phyloP scores from a whole-genome alignment of 441 rosid genomes.

The Mallotus repandus region DNA sequence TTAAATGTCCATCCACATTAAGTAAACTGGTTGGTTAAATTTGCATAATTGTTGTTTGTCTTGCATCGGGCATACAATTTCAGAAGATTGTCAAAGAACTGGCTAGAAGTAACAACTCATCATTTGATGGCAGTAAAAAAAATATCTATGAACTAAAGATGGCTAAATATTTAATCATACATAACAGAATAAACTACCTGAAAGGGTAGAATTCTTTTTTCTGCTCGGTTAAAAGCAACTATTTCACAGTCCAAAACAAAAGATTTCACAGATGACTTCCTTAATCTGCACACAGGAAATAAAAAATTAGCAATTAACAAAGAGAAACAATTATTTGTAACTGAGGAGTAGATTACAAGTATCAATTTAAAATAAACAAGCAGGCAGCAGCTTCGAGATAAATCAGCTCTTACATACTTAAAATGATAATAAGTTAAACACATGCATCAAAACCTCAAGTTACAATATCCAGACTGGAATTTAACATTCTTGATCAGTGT shows the following conservation, averaged over 20 bases:
- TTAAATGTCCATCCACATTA: neutral
- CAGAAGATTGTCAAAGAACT: constrained; percentile 2
- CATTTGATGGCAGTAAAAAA: constrained; percentile 1
- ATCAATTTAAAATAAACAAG: constrained; percentile 7
- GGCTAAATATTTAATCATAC: neutral
- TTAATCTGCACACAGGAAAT: constrained; percentile 52
- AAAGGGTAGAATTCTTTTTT: constrained; percentile 77
- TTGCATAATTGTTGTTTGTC: neutral
- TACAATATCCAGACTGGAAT: neutral
- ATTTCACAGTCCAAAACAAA: constrained; percentile 91
- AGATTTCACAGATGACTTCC: constrained; percentile 63
- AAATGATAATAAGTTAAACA: neutral
- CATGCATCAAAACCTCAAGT: neutral
- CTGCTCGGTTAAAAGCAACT: constrained; percentile 80
- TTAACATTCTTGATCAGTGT: neutral
- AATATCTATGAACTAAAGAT: neutral
- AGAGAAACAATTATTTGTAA: constrained; percentile 6
- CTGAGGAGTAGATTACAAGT: neutral
- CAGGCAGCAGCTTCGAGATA: neutral
- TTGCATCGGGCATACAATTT: constrained; percentile 3
- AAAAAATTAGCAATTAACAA: constrained; percentile 23
- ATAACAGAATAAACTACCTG: constrained; percentile 51
- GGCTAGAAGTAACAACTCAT: neutral
- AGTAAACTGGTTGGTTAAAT: neutral
- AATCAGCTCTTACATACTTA: neutral